phyloP scores from a whole-genome alignment of 225 moss, liverwort and hornwort genomes.

The Sphagnum contortum region DNA sequence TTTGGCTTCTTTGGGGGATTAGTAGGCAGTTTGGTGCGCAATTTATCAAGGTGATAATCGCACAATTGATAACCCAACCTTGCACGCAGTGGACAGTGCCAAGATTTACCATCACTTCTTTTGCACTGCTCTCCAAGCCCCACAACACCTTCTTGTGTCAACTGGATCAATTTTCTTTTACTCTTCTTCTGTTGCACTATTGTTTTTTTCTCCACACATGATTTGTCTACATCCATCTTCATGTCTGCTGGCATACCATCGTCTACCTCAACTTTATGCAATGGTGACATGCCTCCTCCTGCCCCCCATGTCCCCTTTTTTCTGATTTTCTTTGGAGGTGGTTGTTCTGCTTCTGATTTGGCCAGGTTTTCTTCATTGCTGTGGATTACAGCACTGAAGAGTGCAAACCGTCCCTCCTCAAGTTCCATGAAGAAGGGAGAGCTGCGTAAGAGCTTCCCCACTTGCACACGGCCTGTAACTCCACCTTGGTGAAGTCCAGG shows the following conservation, averaged over 20 bases:
- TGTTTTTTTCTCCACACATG: constrained; percentile 4
- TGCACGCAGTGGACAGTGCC: constrained; percentile 48
- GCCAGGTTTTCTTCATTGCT: constrained; percentile 4
- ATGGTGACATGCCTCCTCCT: background rate
- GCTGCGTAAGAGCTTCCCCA: constrained; percentile 28
- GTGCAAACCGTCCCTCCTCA: constrained; percentile 32
- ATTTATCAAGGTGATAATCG: constrained; percentile 46
- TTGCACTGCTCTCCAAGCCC: constrained; percentile 51
- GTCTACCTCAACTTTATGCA: constrained; percentile 4
- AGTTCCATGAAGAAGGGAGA: constrained; percentile 55
- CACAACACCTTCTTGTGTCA: constrained; percentile 41
- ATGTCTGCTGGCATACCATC: constrained; percentile 7
- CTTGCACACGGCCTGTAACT: constrained; percentile 23
- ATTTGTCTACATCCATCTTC: constrained; percentile 8
- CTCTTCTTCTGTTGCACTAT: constrained; percentile 25
- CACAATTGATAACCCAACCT: constrained; percentile 46
- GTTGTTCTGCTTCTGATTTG: background rate
- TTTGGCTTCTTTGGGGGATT: too few relatives aligned
- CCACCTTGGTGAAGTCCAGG: constrained; percentile 26
- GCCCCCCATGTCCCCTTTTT: background rate
- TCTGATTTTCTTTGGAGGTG: constrained; percentile 3
- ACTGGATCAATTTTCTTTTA: constrained; percentile 31
- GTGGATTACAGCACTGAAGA: constrained; percentile 36
- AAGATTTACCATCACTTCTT: constrained; percentile 45
- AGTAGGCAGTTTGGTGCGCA: constrained; percentile 40